Base-by-base conservation (phyloP, 306 rosid genomes). In the Acacia confusa region DNA sequence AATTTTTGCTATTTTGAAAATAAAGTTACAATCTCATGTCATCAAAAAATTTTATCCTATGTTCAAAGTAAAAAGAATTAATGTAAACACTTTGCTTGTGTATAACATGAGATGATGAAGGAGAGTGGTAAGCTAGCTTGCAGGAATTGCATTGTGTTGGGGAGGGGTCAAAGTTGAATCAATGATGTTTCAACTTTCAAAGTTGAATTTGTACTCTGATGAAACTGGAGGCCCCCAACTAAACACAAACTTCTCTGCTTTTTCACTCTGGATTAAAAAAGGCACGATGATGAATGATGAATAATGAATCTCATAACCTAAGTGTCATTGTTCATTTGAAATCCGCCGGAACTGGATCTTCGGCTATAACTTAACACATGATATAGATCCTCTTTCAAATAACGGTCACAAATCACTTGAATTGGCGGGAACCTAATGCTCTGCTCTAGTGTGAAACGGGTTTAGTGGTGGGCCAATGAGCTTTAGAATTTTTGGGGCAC, bases 401-500 rank as follows among this genome's bases (percentile, higher is more conserved):
- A 88, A 84, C 88, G 81, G 88, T 82, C 32, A 3, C 17, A 28
- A 68, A 74, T 71, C 20, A 72, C 72, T 82, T 61, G 16, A 36
- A 64, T n/a, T 64, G 84, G 92, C 87, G 82, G 78, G 90, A 83
- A 79, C 79, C 38, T 7, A 73, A 74, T 78, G 61, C 41, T 61
- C 1, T 78, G 61, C n/a, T 71, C 3, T 78, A 40, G 92, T 94
- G 97, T 91, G 97, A 94, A 92, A 83, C 16, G 82, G 86, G 64
- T 86, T 68, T 24, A 43, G 71, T 70, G 79, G 82, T 82, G 89
- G 92, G 95, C 82, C 92, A 79, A 28, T n/a, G 55, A 60, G 57
- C 82, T 79, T 82, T 83, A 92, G 97, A 92, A 92, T 92, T 94
- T 90, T 83, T 86, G 85, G 89, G 66, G 25, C 84, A 88, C 85